Evolutionary conservation across 768 basidiomycete genomes (phyloP).

Genomic region (Mycena crocata): DNA sequence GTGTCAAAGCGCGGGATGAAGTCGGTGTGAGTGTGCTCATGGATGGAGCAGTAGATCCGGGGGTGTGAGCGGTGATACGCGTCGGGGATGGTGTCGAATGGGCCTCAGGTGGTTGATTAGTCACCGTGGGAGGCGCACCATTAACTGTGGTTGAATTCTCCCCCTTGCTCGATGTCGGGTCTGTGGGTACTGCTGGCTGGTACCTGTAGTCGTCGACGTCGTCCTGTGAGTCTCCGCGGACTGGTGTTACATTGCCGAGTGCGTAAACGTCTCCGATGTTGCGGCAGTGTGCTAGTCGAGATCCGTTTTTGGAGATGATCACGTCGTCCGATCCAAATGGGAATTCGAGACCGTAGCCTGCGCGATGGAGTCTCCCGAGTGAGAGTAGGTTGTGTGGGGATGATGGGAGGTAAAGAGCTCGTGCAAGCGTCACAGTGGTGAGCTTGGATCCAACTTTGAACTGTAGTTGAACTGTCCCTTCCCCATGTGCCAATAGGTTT

Average conservation of each 20-base stretch:
- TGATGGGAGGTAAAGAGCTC: constrained; percentile 14
- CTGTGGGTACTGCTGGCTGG: no score
- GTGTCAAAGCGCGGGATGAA: no score
- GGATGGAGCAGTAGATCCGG: neutral
- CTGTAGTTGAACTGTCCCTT: neutral
- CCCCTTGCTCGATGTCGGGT: no score
- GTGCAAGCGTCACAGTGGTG: constrained; percentile 6
- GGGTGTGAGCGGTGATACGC: no score
- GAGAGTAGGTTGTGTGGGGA: constrained; percentile 13
- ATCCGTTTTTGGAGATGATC: neutral
- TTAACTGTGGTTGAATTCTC: neutral
- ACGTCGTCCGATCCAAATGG: neutral
- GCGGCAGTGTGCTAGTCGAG: neutral
- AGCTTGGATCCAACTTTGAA: neutral
- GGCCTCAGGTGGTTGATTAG: no score
- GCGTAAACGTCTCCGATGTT: constrained; percentile 11
- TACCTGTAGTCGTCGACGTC: no score
- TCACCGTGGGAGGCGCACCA: no score
- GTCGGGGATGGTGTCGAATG: no score
- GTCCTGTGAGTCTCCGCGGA: no score
- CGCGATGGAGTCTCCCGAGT: constrained; percentile 10
- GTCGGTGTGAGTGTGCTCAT: no score
- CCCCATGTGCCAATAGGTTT: neutral
- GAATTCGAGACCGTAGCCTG: neutral
- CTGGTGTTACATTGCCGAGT: constrained; percentile 9